Conservation (phyloP, 2,329 filamentous ascomycete species). For the Botrytis elliptica region DNA sequence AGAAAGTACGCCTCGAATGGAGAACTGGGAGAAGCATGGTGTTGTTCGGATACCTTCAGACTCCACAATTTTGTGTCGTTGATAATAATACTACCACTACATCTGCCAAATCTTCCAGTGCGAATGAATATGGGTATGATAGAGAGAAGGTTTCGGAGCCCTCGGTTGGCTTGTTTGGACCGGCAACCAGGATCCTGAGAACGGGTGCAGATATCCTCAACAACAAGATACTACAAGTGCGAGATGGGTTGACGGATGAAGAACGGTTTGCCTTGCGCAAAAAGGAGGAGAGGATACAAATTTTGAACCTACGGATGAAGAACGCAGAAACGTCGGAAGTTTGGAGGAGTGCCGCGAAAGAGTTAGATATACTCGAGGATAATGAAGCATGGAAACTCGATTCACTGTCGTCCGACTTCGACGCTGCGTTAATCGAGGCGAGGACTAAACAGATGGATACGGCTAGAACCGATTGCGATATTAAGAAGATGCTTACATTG, state of each 20-base stretch:
- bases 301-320: constrained; percentile 63
- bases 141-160: background rate
- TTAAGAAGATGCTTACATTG: constrained; percentile 74
- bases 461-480: constrained; percentile 69
- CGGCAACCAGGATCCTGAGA: constrained; percentile 33
- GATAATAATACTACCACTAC: constrained; percentile 21
- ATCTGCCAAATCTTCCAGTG: background rate
- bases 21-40: constrained; percentile 30
- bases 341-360: constrained; percentile 73
- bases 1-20: constrained; percentile 15
- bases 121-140: constrained; percentile 1
- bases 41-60: constrained; percentile 34
- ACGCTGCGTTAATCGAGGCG: constrained; percentile 64
- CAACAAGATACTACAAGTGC: constrained; percentile 30
- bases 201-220: constrained; percentile 33
- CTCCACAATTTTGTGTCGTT: constrained; percentile 28
- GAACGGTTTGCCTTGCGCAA: constrained; percentile 49
- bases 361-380: constrained; percentile 76
- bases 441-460: constrained; percentile 73
- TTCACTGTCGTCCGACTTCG: constrained; percentile 50
- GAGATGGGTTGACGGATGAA: constrained; percentile 41
- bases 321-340: constrained; percentile 66
- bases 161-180: constrained; percentile 31
- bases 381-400: constrained; percentile 80
- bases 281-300: constrained; percentile 59